Percentiles rank a stretch among this genome's conserved stretches.
Evolutionary conservation across 164 flowering plant genomes (phyloP).

Genomic region (Stephania japonica): DNA sequence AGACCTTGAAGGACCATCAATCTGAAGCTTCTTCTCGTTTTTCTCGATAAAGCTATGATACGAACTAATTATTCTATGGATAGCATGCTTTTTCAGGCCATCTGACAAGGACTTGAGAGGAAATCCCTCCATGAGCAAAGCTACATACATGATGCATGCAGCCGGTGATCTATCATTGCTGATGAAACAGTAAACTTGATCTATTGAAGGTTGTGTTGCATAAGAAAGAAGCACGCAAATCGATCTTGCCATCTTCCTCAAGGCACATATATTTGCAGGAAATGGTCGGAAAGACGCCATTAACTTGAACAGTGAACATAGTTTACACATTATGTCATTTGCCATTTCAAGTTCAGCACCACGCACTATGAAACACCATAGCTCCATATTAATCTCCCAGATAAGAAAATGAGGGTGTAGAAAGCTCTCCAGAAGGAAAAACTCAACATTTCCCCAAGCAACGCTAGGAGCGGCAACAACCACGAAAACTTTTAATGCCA

Average conservation of each 20-base stretch:
- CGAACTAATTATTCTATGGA: conserved; percentile 34
- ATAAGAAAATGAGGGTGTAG: conserved; percentile 85
- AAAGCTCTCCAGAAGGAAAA: conserved; percentile 64
- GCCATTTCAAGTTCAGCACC: conserved; percentile 53
- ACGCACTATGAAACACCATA: conserved; percentile 73
- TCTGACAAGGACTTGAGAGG: conserved; percentile 59
- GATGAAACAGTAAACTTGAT: conserved; percentile 39
- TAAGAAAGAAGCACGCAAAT: conserved; percentile 43
- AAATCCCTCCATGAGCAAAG: conserved; percentile 80
- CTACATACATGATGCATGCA: conserved; percentile 35
- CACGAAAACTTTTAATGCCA: conserved; percentile 65
- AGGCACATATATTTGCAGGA: conserved; percentile 33
- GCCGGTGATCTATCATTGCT: conserved; percentile 29
- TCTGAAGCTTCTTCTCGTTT: conserved; percentile 25
- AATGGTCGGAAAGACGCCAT: conserved; percentile 37
- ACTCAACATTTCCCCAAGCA: conserved; percentile 51
- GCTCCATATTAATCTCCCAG: conserved; percentile 67
- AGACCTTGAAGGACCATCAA: conserved; percentile 16
- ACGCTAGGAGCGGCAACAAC: conserved; percentile 40
- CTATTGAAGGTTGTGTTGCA: conserved; percentile 36
- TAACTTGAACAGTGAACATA: conserved; percentile 42
- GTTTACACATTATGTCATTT: conserved; percentile 40
- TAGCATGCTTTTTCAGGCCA: conserved; percentile 37
- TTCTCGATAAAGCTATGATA: conserved; percentile 50
- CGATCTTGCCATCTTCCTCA: conserved; percentile 70